Evolutionary conservation across 805 yeast genomes (phyloP).

Genomic region (Starmerella kuoi): DNA sequence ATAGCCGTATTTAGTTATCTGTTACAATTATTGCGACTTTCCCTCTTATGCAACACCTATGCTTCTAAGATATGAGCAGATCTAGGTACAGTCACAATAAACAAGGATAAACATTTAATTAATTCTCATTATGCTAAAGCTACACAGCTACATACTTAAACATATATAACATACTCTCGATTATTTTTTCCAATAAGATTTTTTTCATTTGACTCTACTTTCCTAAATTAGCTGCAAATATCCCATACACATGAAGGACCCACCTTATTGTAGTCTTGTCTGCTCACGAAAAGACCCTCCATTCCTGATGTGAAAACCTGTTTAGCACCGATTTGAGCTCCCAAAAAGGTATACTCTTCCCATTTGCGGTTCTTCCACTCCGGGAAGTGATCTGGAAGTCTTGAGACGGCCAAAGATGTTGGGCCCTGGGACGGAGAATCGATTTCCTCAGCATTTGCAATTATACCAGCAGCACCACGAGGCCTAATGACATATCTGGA

Average conservation of each 20-base stretch:
- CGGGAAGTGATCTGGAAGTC: constrained; percentile 82
- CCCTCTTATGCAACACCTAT: too few species aligned
- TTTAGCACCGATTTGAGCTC: constrained; percentile 78
- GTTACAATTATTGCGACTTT: too few species aligned
- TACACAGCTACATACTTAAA: too few species aligned
- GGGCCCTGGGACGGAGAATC: constrained; percentile 56
- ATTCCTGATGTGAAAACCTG: constrained; percentile 60
- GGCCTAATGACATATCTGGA: constrained; percentile 41
- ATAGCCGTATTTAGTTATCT: too few species aligned
- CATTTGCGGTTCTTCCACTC: constrained; percentile 80
- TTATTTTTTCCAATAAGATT: too few species aligned
- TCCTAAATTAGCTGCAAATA: constrained; percentile 20
- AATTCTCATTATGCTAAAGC: too few species aligned
- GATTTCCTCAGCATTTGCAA: constrained; percentile 18
- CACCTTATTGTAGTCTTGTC: constrained; percentile 57
- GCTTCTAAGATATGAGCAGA: too few species aligned
- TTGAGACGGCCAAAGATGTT: constrained; percentile 51
- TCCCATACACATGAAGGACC: constrained; percentile 86
- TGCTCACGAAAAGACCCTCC: constrained; percentile 52
- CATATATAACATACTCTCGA: too few species aligned
- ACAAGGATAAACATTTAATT: too few species aligned
- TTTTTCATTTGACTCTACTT: too few species aligned
- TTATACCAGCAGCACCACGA: constrained; percentile 9
- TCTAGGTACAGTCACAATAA: too few species aligned
- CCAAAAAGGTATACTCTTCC: constrained; percentile 67